Base-by-base conservation (phyloP, 2,329 filamentous ascomycete genomes). In the Aureobasidium sp. region DNA sequence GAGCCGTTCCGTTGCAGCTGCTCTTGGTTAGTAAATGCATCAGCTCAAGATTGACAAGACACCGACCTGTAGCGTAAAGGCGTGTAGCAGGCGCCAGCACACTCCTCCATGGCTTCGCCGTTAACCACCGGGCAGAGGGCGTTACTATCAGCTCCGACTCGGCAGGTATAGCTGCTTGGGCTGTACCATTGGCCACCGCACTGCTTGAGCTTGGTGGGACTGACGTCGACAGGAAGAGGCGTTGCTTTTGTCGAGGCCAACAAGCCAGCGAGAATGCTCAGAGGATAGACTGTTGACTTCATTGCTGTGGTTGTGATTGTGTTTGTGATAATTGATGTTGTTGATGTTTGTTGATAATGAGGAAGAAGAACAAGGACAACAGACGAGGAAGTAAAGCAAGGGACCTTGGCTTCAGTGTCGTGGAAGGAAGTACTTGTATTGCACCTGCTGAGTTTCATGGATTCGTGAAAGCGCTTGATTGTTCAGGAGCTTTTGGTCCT, bases 61-160 rank as follows among this genome's bases (percentile, higher is more conserved):
- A 31, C 45, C 9, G 43, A 64, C 63, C 15, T 51, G 54, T 64
- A 64, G 29, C 47, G 33, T 31, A 40, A 45, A 43, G 50, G 31
- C 23, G 57, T 58, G 49, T 63, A 64, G 42, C 63, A 64, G 23
- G 61, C 53, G 11, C 40, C 51, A n/a, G 45, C 53, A 45, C 63
- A 64, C 17, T 54, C 42, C 6, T 59, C 38, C 29, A 46, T 61
- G 35, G 61, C 40, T 25, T 60, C 58, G 51, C 63, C 63, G 42
- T 63, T 61, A 54, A 63, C 37, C 23, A 64, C 49, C n/a, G 63
- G 63, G 49, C 63, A 64, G 33, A 64, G 61, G 21, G 40, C 40
- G 19, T 42, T 49, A 29, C 40, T 46, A 21, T 51, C 23, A 21
- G 29, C 45, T 43, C 53, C 33, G 42, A 45, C 21, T 40, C 60